Evolutionary conservation across 2,329 filamentous ascomycete species (phyloP), one percentile per base, ranked within the genome.

Genomic region (Gaeumannomyces tritici): DNA sequence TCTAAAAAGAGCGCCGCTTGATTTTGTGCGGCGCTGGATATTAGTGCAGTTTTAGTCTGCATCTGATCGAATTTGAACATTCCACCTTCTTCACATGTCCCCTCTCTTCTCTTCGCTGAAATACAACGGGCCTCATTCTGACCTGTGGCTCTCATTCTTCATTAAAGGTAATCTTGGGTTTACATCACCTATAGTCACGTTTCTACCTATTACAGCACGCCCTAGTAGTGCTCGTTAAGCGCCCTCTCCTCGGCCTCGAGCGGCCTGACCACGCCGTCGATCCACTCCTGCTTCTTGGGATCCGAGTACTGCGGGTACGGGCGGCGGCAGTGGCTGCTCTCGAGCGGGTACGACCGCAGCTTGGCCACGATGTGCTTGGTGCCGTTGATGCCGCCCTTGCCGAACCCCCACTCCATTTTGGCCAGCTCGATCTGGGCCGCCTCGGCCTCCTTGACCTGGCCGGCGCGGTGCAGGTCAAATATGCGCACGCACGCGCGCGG

Each of bases 331-430:
- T 84, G 77, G 61, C 75, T 75, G 68, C 77, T 83, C 21, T 74
- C 72, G 35, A 77, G 69, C 1, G 80, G 76, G 67, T 85, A 85
- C n/a, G 80, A 81, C 24, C 73, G 73, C 29, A 80, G 70, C 68
- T 83, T 79, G 51, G 78, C 80, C 47, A 84, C 81, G n/a, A 83
- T 77, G 77, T 80, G 85, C 70, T 85, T 85, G 9, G 80, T 85
- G 12, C 83, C 82, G 67, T 84, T 84, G 69, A 86, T 83, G n/a
- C 81, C 82, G 4, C 80, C 79, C 69, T 83, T 83, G 31, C 73
- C 80, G 61, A 86, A 83, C 1, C 80, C 83, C 77, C 78, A 82
- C 73, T 85, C 83, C 63, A 77, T 76, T 67, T 78, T 73, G 8
- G 78, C 80, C 51, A 84, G 73, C 70, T 80, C 75, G 60, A 80